These are phyloP conservation scores for Nakaseomyces delphensis DNA, from an alignment of 1,139 yeast species.

Conservation along the genomic window DNA sequence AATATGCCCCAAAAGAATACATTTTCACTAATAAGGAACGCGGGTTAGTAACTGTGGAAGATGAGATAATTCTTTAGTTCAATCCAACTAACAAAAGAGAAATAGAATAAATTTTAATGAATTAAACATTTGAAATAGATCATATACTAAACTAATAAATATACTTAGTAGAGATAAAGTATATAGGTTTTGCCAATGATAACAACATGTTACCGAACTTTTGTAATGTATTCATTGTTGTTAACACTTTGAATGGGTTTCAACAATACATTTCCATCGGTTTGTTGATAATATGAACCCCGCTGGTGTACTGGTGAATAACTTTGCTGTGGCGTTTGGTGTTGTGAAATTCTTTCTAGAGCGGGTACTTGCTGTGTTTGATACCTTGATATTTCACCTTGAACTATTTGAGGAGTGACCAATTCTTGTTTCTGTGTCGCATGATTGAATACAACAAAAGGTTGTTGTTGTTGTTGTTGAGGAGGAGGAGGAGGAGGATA, in stretches of 20 bases:
- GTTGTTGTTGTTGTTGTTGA: slow-evolving; percentile 3
- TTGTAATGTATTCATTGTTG: slow-evolving; percentile 3
- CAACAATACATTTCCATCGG: slow-evolving; percentile 3
- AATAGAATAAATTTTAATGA: background rate
- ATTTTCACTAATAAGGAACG: slow-evolving; percentile 57
- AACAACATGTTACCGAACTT: background rate
- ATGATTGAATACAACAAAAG: slow-evolving; percentile 5
- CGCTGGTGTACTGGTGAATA: background rate
- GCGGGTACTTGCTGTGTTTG: slow-evolving; percentile 1
- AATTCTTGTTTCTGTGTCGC: slow-evolving; percentile 6
- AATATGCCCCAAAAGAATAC: slow-evolving; percentile 55
- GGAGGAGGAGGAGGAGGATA: too few relatives aligned
- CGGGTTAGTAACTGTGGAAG: slow-evolving; percentile 53
- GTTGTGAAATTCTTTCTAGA: background rate
- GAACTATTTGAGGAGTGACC: slow-evolving; percentile 4
- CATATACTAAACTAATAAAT: background rate
- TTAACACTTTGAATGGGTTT: slow-evolving; percentile 1
- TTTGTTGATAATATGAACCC: background rate
- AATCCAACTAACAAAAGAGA: background rate
- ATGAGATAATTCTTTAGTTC: slow-evolving; percentile 18
- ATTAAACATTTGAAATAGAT: background rate
- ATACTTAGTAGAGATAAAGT: background rate
- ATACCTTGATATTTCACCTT: background rate
- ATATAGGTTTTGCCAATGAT: background rate
- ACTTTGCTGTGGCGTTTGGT: background rate